Evolutionary conservation across 1,139 yeast genomes (phyloP), one percentile per base, ranked within the genome.

Genomic region (Arxiozyma bovina): DNA sequence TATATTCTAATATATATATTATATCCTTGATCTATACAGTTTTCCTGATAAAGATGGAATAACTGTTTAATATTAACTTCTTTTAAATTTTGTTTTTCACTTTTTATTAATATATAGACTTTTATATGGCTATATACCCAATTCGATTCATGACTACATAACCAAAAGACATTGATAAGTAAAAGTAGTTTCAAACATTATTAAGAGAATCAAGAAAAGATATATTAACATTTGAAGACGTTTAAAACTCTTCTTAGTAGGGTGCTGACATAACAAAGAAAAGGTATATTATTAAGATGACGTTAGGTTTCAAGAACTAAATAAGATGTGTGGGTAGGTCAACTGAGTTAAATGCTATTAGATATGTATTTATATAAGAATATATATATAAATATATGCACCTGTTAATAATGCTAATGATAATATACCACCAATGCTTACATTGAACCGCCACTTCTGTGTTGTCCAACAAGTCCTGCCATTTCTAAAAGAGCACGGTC

Each of bases 391-490:
- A 22, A 42, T 27, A 7, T 41, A 22, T 27, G 25, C 12, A 50
- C 23, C n/a, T 12, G 17, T 34, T n/a, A 34, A 34, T 15, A 34
- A 34, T 23, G 20, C 3, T 18, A 18, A 17, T 34, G 23, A 15
- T 22, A 4, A 27, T 23, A n/a, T 21, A 8, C 2, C 18, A 21
- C 3, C n/a, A 22, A 38, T 17, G n/a, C 20, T 63, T 64, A 78
- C 34, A 79, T 68, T 42, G 83, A 79, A 0, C 93, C 86, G 15
- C 93, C 93, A 51, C 80, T 77, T 48, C 78, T 76, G 56, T 78
- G 77, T 54, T 83, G 82, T 0, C 96, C 96, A 7, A 89, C 82
- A 12, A 91, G 67, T 0, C 98, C 98, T 0, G 89, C 98, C 91
- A 91, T 80, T 61, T 90, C 97, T 61, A 91, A 72, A 52, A 91